Base-by-base conservation (phyloP, 1,284 basidiomycete species). In the Pisolithus thermaeus region DNA sequence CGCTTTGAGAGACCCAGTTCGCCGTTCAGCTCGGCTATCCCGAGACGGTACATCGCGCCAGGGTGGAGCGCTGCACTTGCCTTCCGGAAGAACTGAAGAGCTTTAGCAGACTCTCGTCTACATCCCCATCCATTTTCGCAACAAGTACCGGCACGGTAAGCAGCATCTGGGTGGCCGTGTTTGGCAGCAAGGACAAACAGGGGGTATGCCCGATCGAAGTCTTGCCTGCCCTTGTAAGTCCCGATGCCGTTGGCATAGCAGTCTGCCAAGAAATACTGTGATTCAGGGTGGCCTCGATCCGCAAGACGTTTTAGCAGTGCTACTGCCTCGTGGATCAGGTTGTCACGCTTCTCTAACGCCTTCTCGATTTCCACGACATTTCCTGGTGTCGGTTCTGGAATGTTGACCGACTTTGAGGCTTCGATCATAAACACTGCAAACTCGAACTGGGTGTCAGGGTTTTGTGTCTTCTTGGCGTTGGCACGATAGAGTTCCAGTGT, bases 71-170 rank as follows among this genome's bases (percentile, higher is more conserved):
- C 85, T 0, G 92, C 90, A 0, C 90, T 92, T 1, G 95, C 93
- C 72, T 97, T 98, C 58, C 88, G 84, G 75, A 90, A 98, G 73
- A 95, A 97, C 58, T 91, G 87, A 42, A 98, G 73, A 0, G 96
- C 94, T 67, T 98, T 98, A 49, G 86, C 85, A 22, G 82, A 84
- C 70, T 99, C 97, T 25, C 92, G 81, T 46, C 95, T 77, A 66
- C 94, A 97, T 4, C 96, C 96, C 96, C 97, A 99, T 22, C 95
- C 97, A 65, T 98, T 96, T 77, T 99, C 97, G 69, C 92, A 97
- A 69, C 97, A 99, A 1, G 94, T 97, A 22, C 94, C 97, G 0
- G 95, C 91, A 46, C 96, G 90, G 70, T 96, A 99, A 22, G 92
- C 84, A 7, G 94, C 95, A 63, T 98, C 95, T 1, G 93, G 88